A percentile compares a stretch with the other conserved stretches of the same genome.
These are phyloP conservation scores for Talaromyces sp. DNA, from an alignment of 2,329 filamentous ascomycete species.

Conservation along the genomic window DNA sequence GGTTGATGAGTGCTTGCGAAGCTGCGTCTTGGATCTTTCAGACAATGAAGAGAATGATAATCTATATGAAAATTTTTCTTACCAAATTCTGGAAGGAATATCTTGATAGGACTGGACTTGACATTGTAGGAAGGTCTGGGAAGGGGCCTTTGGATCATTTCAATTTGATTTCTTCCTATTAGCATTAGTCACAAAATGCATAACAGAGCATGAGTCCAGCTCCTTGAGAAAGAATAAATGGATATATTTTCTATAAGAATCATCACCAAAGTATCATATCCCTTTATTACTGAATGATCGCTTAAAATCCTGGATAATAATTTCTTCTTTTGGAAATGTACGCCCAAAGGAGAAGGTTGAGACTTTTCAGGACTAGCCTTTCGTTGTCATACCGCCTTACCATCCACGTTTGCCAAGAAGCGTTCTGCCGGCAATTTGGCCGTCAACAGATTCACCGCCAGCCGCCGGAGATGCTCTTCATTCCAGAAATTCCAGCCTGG, in stretches of 20 bases:
- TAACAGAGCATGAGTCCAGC: neutral
- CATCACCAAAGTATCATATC: neutral
- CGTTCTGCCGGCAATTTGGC: slow-evolving; percentile 16
- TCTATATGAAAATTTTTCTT: too few relatives aligned
- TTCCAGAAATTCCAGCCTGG: neutral
- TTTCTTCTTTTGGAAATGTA: neutral
- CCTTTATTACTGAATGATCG: neutral
- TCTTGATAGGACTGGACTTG: neutral
- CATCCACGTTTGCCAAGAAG: neutral
- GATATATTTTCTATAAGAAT: neutral
- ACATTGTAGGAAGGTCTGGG: neutral
- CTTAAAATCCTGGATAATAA: neutral
- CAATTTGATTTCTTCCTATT: neutral
- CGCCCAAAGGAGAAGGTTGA: neutral
- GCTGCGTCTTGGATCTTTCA: too few relatives aligned
- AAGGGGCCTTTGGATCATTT: neutral
- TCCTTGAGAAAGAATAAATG: neutral
- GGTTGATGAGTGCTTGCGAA: too few relatives aligned
- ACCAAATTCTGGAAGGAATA: too few relatives aligned
- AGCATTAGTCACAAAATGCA: neutral
- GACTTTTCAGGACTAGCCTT: neutral
- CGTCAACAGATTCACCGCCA: neutral
- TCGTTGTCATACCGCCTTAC: neutral
- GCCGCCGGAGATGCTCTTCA: neutral
- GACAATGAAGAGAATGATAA: too few relatives aligned